phyloP scores from a whole-genome alignment of 163 green algal genomes.

The Chloromonas sp. region DNA sequence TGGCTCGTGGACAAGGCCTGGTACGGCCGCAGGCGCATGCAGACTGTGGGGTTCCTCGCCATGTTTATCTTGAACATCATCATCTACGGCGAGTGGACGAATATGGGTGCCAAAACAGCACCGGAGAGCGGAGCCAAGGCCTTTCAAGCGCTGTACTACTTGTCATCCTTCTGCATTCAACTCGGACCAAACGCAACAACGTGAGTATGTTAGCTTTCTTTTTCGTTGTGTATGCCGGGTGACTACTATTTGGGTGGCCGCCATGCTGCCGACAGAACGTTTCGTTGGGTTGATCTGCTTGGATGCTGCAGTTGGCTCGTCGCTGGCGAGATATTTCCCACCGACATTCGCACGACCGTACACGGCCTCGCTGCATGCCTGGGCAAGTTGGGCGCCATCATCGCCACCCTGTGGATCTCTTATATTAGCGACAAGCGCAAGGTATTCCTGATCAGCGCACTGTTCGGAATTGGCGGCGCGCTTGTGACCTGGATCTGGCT shows the following conservation, averaged over 20 bases:
- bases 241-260: too few relatives aligned
- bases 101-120: background rate
- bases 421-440: conserved; percentile 13
- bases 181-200: background rate
- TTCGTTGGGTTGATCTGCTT: background rate
- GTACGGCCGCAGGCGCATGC: conserved; percentile 58
- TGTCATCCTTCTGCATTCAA: background rate
- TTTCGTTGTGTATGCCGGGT: too few relatives aligned
- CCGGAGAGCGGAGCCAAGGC: background rate
- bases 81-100: conserved; percentile 2
- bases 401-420: conserved; percentile 15
- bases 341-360: conserved; percentile 29
- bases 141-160: background rate
- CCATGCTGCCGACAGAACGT: too few relatives aligned
- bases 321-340: conserved; percentile 25
- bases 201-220: background rate
- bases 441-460: conserved; percentile 17
- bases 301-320: background rate
- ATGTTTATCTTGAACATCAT: conserved; percentile 26
- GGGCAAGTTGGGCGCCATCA: conserved; percentile 51
- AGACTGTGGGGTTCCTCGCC: conserved; percentile 54
- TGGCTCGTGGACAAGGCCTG: conserved; percentile 64
- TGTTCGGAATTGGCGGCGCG: conserved; percentile 12
- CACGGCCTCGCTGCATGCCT: conserved; percentile 59
- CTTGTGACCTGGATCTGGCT: conserved; percentile 14